Evolutionary conservation across 2,329 filamentous ascomycete genomes (phyloP).

Genomic region (Fusarium keratoplasticum): DNA sequence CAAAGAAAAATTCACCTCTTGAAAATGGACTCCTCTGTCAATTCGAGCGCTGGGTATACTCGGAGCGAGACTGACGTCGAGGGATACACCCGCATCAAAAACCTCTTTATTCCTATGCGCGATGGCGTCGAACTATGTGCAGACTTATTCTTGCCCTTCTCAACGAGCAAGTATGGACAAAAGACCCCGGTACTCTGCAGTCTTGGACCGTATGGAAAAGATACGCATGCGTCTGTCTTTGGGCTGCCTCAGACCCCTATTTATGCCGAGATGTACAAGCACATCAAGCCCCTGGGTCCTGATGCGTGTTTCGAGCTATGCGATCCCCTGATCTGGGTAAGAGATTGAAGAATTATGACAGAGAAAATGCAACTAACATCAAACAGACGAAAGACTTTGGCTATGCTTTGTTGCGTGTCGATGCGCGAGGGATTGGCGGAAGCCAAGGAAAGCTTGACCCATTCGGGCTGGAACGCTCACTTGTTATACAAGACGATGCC

Average conservation of each 20-base stretch:
- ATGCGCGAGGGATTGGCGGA: background rate
- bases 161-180: background rate
- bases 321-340: background rate
- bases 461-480: too few species aligned
- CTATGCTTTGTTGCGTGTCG: background rate
- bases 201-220: background rate
- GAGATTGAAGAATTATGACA: background rate
- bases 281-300: background rate
- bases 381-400: background rate
- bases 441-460: too few species aligned
- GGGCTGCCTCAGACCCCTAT: background rate
- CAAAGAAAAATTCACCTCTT: background rate
- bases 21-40: background rate
- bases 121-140: background rate
- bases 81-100: background rate
- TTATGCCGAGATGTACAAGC: background rate
- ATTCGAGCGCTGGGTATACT: background rate
- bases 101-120: background rate
- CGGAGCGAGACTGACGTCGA: background rate
- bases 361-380: fast-evolving
- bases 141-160: background rate
- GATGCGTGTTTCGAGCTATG: background rate
- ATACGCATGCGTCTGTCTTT: background rate
- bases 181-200: background rate
- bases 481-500: background rate